Evolutionary conservation across 768 basidiomycete genomes (phyloP), one percentile per base, ranked within the genome.

Genomic region (Mycena rebaudengoi): DNA sequence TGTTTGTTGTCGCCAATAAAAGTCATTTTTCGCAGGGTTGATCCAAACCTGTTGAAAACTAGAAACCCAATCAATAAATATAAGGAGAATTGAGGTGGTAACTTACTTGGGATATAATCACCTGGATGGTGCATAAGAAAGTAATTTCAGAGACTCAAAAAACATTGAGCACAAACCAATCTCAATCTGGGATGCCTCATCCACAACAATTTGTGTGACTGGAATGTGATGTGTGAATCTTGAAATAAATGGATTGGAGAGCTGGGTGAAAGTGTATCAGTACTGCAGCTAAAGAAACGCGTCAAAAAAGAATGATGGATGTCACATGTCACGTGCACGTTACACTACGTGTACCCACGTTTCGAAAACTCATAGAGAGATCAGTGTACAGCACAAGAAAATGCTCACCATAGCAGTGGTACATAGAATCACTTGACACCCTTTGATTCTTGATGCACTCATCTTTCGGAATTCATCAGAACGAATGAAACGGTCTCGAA

Each of bases 1-100:
- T 90, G 88, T 70, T 85, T 87, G 51, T 87, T 80, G 76, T 90
- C 88, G 35, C 88, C 88, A 80, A 90, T 88, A 37, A 90, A 88
- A 53, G 84, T 81, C 10, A 76, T 78, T 60, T 90, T 89, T 12
- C 83, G 78, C 2, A 89, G 76, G 33, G 79, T 63, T 41, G 60
- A 23, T 30, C 73, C 60, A 69, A 77, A 80, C 62, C 76, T 69
- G 61, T 69, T 65, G 70, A 88, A 74, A 64, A 85, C 69, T 67
- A n/a, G 7, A 88, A 74, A 64, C 84, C 69, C 64, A n/a, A 5
- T 20, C 32, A 21, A 21, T 7, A n/a, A 29, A 16, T 23, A 18
- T 40, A 2, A 25, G 14, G 2, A 7, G 10, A 28, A 45, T 7
- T 12, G 0, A 41, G 1, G 23, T 21, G 25, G 28, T 41, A 23